These are phyloP conservation scores for Hericium coralloides DNA, from an alignment of 768 basidiomycete genomes.

Conservation along the genomic window DNA sequence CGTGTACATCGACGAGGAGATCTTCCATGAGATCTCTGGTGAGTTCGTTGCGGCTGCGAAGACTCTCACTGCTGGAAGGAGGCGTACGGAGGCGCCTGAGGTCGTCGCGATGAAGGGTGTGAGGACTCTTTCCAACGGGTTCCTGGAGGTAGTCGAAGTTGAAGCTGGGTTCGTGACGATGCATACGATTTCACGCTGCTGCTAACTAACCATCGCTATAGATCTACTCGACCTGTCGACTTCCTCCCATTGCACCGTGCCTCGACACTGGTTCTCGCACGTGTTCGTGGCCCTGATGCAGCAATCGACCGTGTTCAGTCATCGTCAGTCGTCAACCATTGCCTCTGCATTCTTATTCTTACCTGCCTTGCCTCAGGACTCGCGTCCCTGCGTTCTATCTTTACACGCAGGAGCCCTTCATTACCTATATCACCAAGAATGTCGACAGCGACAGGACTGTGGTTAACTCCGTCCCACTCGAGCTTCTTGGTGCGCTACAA, in stretches of 20 bases:
- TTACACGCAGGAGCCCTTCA: not conserved
- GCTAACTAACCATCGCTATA: not conserved
- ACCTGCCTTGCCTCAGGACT: not conserved
- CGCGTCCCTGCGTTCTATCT: conserved; percentile 3
- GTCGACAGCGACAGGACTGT: not conserved
- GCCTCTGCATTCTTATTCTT: not conserved
- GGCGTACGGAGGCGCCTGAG: not conserved
- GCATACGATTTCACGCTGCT: not conserved
- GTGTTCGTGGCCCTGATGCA: not conserved
- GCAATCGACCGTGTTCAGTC: conserved; percentile 2
- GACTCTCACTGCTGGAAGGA: not conserved
- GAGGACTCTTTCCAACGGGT: not conserved
- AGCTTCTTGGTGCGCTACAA: not conserved
- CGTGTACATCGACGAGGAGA: not conserved
- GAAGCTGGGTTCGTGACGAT: not conserved
- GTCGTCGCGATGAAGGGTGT: not conserved
- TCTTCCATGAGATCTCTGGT: not conserved
- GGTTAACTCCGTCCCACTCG: not conserved
- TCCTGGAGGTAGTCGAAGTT: not conserved
- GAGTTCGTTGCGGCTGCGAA: not conserved
- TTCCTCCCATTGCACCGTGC: not conserved
- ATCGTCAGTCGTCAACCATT: not conserved
- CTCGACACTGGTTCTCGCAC: not conserved
- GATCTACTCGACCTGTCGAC: no score
- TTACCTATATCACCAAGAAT: not conserved